phyloP scores from a whole-genome alignment of 306 rosid species.

The Purshia tridentata region DNA sequence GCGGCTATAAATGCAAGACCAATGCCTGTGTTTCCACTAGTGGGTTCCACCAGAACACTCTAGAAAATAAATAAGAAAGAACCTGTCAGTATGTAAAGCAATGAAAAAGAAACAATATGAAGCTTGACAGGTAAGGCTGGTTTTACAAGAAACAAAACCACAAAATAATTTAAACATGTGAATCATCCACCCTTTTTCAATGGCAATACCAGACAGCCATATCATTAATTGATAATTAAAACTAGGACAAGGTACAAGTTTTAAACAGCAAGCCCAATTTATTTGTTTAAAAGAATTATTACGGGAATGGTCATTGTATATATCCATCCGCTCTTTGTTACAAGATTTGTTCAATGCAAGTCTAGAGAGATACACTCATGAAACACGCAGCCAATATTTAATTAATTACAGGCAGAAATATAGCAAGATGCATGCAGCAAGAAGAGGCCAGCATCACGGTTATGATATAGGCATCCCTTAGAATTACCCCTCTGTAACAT shows the following conservation, averaged over 20 bases:
- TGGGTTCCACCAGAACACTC: slow-evolving; percentile 96
- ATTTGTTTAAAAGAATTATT: not conserved
- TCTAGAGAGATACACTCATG: not conserved
- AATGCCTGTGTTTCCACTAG: slow-evolving; percentile 98
- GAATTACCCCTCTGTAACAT: not conserved
- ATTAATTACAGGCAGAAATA: not conserved
- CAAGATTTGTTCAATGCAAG: not conserved
- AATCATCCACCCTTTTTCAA: not conserved
- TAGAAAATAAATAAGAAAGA: slow-evolving; percentile 32
- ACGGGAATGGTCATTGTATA: not conserved
- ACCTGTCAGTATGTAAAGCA: slow-evolving; percentile 26
- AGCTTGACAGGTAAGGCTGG: slow-evolving; percentile 16
- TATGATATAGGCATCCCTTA: not conserved
- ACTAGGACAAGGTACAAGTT: not conserved
- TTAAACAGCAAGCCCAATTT: slow-evolving; percentile 6
- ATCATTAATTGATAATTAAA: not conserved
- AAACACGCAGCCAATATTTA: not conserved
- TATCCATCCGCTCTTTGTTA: not conserved
- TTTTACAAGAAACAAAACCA: slow-evolving; percentile 21
- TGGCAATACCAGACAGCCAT: slow-evolving; percentile 4
- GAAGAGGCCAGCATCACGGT: not conserved
- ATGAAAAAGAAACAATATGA: slow-evolving; percentile 8
- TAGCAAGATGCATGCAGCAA: not conserved
- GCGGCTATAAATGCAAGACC: slow-evolving; percentile 99
- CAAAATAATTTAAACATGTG: not conserved